Base-by-base conservation (phyloP, 2,329 filamentous ascomycete species). In the Neospermospora avenae region DNA sequence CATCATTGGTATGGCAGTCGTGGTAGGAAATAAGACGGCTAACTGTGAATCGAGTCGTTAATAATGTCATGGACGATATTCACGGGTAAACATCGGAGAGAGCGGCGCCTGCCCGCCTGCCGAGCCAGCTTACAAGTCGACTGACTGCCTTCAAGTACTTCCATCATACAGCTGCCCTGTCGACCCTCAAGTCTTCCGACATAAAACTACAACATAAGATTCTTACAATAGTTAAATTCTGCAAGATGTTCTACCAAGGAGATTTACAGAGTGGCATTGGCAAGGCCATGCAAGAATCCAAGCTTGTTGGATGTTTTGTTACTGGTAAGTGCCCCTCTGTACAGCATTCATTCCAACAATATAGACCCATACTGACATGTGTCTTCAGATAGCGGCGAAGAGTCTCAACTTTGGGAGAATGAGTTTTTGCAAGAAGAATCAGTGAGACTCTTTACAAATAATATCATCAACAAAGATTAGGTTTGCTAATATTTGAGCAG, bases 301-400 rank as follows among this genome's bases (percentile, higher is more conserved):
- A 93, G 74, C 81, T 89, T 18, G 89, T 97, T 0, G 83, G 90
- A 31, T 96, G 91, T 76, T 96, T 97, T 74, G 87, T 96, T 34
- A 84, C 86, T 70, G 88, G 90, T 91, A 62, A 31, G 42, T 59
- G 25, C 37, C 51, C 35, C 37, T 24, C 51, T 41, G n/a, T 22
- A 28, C 41, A n/a, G n/a, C n/a, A n/a, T 28, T 35, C n/a, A 39
- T 48, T 53, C 49, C 28, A 35, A 20, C 24, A 3, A 31, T 42
- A n/a, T 42, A n/a, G 4, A 22, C 16, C 16, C 13, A 44, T 39
- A 42, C 62, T 68, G 51, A 65, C 57, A 62, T 51, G 52, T 53
- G 24, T 59, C n/a, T 63, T 25, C 69, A 92, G 90, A 96, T 73
- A 84, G 84, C 55, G 80, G 81, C 42, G 80, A 85, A 28, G 86